Percentiles rank a stretch among this genome's conserved stretches.
phyloP scores from a whole-genome alignment of 2,329 filamentous ascomycete genomes.

The Alternaria sp. region DNA sequence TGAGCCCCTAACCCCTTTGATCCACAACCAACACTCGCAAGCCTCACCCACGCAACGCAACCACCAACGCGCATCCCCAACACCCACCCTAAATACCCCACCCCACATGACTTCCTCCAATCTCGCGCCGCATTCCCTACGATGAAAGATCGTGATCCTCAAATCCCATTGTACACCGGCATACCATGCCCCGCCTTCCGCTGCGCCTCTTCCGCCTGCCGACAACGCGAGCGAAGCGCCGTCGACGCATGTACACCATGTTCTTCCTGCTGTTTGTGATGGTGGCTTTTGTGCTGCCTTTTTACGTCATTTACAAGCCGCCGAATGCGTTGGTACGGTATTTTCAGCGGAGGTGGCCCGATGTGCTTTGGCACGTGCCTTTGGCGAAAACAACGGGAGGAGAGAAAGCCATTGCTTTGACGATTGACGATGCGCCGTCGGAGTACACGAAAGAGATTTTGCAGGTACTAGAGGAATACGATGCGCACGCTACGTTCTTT shows the following conservation, averaged over 20 bases:
- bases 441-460: constrained; percentile 74
- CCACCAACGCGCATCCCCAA: neutral
- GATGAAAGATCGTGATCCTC: neutral
- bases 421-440: constrained; percentile 86
- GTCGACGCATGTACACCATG: constrained; percentile 48
- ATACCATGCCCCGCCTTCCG: constrained; percentile 35
- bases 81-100: neutral
- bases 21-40: neutral
- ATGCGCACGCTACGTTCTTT: constrained; percentile 83
- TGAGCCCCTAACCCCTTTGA: constrained; percentile 13
- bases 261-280: constrained; percentile 36
- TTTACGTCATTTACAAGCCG: constrained; percentile 81
- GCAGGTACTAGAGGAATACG: constrained; percentile 66
- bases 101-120: neutral
- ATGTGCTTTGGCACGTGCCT: constrained; percentile 76
- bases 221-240: constrained; percentile 46
- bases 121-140: neutral
- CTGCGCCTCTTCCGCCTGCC: constrained; percentile 46
- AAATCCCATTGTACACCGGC: neutral
- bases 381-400: constrained; percentile 41
- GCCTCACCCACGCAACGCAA: neutral
- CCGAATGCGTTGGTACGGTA: constrained; percentile 73
- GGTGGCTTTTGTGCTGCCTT: constrained; percentile 41
- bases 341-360: constrained; percentile 74
- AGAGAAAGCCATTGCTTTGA: constrained; percentile 76